Evolutionary conservation across 768 basidiomycete species (phyloP).

Genomic region (Boletus tylopilopsis): DNA sequence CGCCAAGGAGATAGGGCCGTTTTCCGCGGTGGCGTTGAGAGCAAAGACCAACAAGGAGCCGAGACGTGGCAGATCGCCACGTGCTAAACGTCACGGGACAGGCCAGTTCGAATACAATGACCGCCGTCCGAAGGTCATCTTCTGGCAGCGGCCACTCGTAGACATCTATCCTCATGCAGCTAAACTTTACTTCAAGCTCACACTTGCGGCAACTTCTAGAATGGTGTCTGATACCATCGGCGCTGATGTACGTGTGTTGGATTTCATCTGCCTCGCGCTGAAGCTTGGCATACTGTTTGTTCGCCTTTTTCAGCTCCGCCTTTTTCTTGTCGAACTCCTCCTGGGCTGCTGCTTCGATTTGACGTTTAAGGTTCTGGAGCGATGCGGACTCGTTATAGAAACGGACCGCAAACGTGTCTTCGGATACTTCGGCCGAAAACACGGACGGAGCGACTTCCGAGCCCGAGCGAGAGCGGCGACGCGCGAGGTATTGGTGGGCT

Average conservation of each 20-base stretch:
- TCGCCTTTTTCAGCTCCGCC: conserved; percentile 24
- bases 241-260: not conserved
- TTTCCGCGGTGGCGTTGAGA: not conserved
- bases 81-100: conserved; percentile 35
- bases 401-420: conserved; percentile 31
- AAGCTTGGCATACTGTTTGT: conserved; percentile 2
- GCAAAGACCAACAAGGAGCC: conserved; percentile 35
- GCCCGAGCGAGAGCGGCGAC: conserved; percentile 16
- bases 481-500: conserved; percentile 28
- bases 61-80: conserved; percentile 31
- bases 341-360: conserved; percentile 30
- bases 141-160: conserved; percentile 47
- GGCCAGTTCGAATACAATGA: conserved; percentile 39
- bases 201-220: conserved; percentile 20
- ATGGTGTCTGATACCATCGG: not conserved
- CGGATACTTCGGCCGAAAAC: conserved; percentile 24
- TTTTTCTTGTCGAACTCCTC: conserved; percentile 15
- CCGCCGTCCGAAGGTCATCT: conserved; percentile 13
- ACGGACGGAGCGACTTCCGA: conserved; percentile 25
- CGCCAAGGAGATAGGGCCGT: not conserved
- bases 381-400: conserved; percentile 25
- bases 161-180: conserved; percentile 26
- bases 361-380: conserved; percentile 20
- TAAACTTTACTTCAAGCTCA: conserved; percentile 8
- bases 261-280: not conserved